Evolutionary conservation across 2,329 filamentous ascomycete genomes (phyloP), one percentile per base, ranked within the genome.

Genomic region (Cyclaneusma minus): DNA sequence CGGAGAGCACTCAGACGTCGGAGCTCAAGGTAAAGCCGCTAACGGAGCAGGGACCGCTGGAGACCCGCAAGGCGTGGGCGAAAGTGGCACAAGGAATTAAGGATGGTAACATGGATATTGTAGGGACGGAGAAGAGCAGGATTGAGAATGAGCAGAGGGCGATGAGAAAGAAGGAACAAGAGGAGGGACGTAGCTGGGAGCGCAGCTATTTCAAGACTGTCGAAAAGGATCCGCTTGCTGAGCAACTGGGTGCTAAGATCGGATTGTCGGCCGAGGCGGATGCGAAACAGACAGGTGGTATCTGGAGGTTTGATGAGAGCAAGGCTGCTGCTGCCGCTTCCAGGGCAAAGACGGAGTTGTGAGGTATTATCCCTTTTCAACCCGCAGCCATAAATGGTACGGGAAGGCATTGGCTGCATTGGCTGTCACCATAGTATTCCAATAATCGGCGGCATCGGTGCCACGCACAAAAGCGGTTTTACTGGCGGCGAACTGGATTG

Each of bases 91-190:
- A 68, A 16, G 83, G 75, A 24, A 89, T 95, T 41, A 63, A 69
- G 30, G 69, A 65, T 38, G 80, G 83, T 31, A 82, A 94, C 49
- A 82, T 94, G 67, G 82, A 93, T 39, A 57, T 66, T 4, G 82
- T 83, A 1, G 71, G 72, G 2, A 46, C 55, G 9, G 81, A 92
- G 48, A 95, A 95, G 61, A 67, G 68, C 30, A 81, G 82, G 52
- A 92, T 95, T 36, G 89, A 95, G 54, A 81, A 83, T 40, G 72
- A 75, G 18, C 87, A 95, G 60, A 72, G 84, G 9, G 81, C 67
- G 50, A 62, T 71, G 55, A 71, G 85, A 36, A 68, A 68, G 47
- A 61, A 69, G 43, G 85, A 94, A 50, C 70, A 69, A 42, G 62
- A 66, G n/a, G 79, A 84, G 40, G 73, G 73, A 12, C 64, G 65